These are phyloP conservation scores for Trichoderma sp. DNA, from an alignment of 2,329 filamentous ascomycete genomes.

Conservation along the genomic window DNA sequence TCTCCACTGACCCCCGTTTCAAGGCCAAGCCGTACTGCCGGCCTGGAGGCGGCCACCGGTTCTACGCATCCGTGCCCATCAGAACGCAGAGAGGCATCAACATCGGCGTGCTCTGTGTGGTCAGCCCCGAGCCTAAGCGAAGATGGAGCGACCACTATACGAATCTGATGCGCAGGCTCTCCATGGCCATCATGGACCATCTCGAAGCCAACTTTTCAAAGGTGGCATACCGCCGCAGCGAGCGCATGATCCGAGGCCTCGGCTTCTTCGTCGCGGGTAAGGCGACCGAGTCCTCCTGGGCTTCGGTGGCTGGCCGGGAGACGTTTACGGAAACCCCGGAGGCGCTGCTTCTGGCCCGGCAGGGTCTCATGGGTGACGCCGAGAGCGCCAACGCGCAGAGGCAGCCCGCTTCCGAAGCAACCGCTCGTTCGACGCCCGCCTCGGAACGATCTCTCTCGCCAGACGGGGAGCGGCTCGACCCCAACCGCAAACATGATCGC, in stretches of 20 bases:
- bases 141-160: slow-evolving; percentile 34
- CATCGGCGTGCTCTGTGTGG: slow-evolving; percentile 41
- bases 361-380: slow-evolving; percentile 6
- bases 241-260: slow-evolving; percentile 41
- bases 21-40: slow-evolving; percentile 31
- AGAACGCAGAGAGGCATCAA: slow-evolving; percentile 39
- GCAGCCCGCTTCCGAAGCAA: background rate
- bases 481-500: slow-evolving; percentile 5
- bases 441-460: slow-evolving; percentile 16
- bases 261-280: slow-evolving; percentile 37
- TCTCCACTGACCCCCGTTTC: slow-evolving; percentile 38
- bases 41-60: slow-evolving; percentile 32
- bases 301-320: slow-evolving; percentile 9
- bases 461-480: slow-evolving; percentile 5
- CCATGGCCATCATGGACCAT: slow-evolving; percentile 39
- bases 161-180: slow-evolving; percentile 31
- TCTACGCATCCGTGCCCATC: slow-evolving; percentile 44
- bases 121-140: slow-evolving; percentile 21
- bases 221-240: slow-evolving; percentile 34
- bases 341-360: slow-evolving; percentile 17
- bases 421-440: background rate
- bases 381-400: background rate
- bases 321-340: slow-evolving; percentile 22
- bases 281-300: slow-evolving; percentile 24
- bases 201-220: slow-evolving; percentile 36